Evolutionary conservation across 225 moss, liverwort and hornwort species (phyloP).

Genomic region (Physcomitrium patens): DNA sequence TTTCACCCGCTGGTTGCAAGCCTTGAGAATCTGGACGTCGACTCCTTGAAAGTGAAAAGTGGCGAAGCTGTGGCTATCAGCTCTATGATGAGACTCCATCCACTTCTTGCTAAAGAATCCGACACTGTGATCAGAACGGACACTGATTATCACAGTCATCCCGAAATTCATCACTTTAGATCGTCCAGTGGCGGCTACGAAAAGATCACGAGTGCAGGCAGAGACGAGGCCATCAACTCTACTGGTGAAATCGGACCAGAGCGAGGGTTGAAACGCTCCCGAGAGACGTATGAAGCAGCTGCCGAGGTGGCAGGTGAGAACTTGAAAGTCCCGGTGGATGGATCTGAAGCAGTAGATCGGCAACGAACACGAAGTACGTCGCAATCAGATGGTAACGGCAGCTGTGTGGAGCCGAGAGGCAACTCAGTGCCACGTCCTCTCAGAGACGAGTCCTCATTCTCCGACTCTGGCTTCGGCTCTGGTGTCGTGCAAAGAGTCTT

Average conservation of each 20-base stretch:
- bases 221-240: constrained; percentile 8
- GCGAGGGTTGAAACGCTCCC: constrained; percentile 41
- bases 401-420: constrained; percentile 33
- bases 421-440: constrained; percentile 19
- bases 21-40: constrained; percentile 58
- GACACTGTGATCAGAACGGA: constrained; percentile 3
- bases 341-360: constrained; percentile 19
- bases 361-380: constrained; percentile 23
- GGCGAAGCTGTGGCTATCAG: constrained; percentile 83
- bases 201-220: constrained; percentile 26
- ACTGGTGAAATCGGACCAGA: constrained; percentile 2
- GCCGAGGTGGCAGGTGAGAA: constrained; percentile 22
- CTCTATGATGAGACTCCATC: constrained; percentile 75
- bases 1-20: constrained; percentile 65
- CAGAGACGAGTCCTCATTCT: constrained; percentile 21
- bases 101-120: constrained; percentile 64
- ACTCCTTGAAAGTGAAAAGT: constrained; percentile 59
- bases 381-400: constrained; percentile 40
- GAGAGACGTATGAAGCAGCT: constrained; percentile 26
- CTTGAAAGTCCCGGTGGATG: constrained; percentile 32
- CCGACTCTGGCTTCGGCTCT: constrained; percentile 11
- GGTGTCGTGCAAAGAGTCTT: constrained; percentile 62
- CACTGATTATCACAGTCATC: background rate
- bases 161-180: constrained; percentile 36
- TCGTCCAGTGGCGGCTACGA: constrained; percentile 47